Conservation (phyloP, 768 basidiomycete species). For the Xanthoconium purpureum region DNA sequence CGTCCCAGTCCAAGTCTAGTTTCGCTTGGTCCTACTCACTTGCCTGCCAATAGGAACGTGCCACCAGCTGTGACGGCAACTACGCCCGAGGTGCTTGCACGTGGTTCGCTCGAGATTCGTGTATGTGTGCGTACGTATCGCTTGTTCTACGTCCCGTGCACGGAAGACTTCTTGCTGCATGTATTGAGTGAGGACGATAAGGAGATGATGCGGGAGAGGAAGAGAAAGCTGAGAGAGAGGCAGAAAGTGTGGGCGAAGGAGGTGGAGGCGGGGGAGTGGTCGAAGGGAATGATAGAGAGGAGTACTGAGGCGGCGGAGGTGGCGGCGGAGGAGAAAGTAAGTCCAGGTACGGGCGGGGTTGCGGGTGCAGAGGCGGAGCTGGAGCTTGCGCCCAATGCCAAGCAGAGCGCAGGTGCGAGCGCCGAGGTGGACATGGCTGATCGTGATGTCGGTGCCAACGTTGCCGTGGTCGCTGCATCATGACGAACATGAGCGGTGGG, state of each 20-base stretch:
- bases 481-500: constrained; percentile 5
- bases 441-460: neutral
- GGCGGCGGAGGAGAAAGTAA: neutral
- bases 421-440: neutral
- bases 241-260: constrained; percentile 14
- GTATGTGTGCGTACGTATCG: constrained; percentile 52
- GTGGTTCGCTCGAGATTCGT: constrained; percentile 72
- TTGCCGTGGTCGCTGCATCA: neutral
- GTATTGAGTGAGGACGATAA: constrained; percentile 8
- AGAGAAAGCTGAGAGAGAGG: constrained; percentile 2
- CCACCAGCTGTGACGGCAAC: constrained; percentile 16
- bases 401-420: neutral
- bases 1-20: constrained; percentile 12
- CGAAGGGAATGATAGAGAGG: neutral
- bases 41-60: constrained; percentile 17
- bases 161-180: constrained; percentile 24
- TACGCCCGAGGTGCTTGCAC: constrained; percentile 46
- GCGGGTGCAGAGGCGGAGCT: neutral
- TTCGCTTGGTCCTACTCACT: neutral
- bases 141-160: constrained; percentile 26
- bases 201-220: neutral
- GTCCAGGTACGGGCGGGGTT: neutral
- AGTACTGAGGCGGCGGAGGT: neutral
- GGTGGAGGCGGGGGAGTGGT: constrained; percentile 17
- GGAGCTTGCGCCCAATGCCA: neutral